Base-by-base conservation (phyloP, 1,284 basidiomycete genomes). In the Sanguinoderma infundibulare region DNA sequence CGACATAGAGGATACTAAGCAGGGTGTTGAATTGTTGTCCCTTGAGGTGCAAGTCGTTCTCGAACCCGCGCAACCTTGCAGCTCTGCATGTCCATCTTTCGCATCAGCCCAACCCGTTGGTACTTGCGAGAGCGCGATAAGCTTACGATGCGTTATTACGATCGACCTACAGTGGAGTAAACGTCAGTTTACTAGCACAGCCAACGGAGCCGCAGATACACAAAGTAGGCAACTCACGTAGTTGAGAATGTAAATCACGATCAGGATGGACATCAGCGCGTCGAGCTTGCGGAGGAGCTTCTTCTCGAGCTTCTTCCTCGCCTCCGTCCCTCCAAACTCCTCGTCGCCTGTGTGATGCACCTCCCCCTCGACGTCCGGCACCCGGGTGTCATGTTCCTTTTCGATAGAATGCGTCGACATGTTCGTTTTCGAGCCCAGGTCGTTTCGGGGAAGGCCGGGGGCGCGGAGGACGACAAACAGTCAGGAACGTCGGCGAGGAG, bases 1-100 rank as follows among this genome's bases (percentile, higher is more conserved):
- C 91, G 50, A 92, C 84, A 69, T 91, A 94, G 40, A 94, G 83
- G 62, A 93, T 86, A 24, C 86, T 87, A 34, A 95, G 74, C 26
- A 92, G 74, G 0, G 88, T 90, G 10, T 87, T 83, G 72, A 92
- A 94, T 69, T 93, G 81, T 46, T 79, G 78, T 24, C 85, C 88
- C 57, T 82, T 78, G 39, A 93, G 77, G 30, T 83, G 70, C 20
- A 94, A 78, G 70, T 93, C 91, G 44, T 78, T 74, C 69, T 92
- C 90, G 61, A 93, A 87, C 1, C 91, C 91, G 59, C 83, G 81
- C 40, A 91, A 70, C 46, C 89, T 77, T 14, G 90, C 89, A 17
- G 88, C 89, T 56, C 86, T 87, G 65, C 35, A 35, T 20, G 24
- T 57, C 8, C 55, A 36, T 20, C 22, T 22, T 2, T 14, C 17